Base-by-base conservation (phyloP, 2,329 filamentous ascomycete genomes). In the Onygenales sp. region DNA sequence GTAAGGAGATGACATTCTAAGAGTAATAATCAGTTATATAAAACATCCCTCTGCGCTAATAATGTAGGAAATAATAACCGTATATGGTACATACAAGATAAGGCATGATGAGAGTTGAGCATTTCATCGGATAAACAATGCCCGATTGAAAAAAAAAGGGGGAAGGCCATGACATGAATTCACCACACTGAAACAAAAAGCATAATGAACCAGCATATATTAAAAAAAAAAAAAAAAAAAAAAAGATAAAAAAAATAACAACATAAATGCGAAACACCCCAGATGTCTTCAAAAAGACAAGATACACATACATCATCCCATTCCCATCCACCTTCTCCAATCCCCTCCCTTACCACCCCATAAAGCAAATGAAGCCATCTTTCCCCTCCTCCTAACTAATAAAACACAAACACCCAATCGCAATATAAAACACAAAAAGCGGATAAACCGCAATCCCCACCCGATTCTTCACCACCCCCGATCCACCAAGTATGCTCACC, bases 391-490 rank as follows among this genome's bases (percentile, higher is more conserved):
- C 55, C 68, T 82, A 95, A 75, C 90, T 96, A 69, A 98, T 95
- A 71, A 97, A 96, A 78, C 93, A 98, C 56, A 98, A 80, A 69
- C 90, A 96, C 51, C 91, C 92, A 61, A 98, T 77, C 36, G 88
- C 88, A 54, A 96, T 76, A 71, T 98, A 98, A 72, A 97, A 98
- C 48, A 97, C 86, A 67, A 96, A 87, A 51, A 98, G 76, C 54
- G 93, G 93, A 67, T 94, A 98, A 21, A 98, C 90, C 14, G 93
- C 93, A 65, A 98, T 84, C 27, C 85, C 89, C 47, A 97, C 91
- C 49, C 93, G 80, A 72, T 97, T 96, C 75, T 91, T 91, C 58
- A 98, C 85, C 44, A 98, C 92, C 10, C 93, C 93, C 54, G 91
- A 96, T 43, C 93, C 93, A 35, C 92, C 91, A 52, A 98, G 77